phyloP scores from a whole-genome alignment of 352 stramenopile genomes.

The Phytophthora citrophthora region DNA sequence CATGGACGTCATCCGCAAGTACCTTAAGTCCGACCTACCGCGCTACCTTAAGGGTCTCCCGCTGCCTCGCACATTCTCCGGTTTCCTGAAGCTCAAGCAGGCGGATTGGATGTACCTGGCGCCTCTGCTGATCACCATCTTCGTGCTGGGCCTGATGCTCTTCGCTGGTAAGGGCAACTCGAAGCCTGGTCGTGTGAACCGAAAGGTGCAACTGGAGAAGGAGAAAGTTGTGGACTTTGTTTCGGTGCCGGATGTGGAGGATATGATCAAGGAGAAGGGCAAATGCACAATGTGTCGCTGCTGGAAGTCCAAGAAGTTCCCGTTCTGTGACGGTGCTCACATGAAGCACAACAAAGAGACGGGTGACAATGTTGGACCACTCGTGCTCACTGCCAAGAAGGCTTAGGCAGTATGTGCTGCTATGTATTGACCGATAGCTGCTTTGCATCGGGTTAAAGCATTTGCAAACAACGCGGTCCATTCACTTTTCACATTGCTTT shows the following conservation, averaged over 20 bases:
- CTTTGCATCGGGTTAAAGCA: slow-evolving; percentile 29
- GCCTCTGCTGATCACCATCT: slow-evolving; percentile 81
- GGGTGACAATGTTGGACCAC: slow-evolving; percentile 81
- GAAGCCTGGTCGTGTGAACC: slow-evolving; percentile 76
- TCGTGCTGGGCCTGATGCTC: slow-evolving; percentile 72
- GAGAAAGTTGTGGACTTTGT: slow-evolving; percentile 84
- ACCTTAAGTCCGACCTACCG: slow-evolving; percentile 80
- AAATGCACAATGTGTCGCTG: slow-evolving; percentile 87
- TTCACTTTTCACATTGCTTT: slow-evolving; percentile 5
- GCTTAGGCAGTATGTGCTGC: slow-evolving; percentile 25
- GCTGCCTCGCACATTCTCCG: slow-evolving; percentile 81
- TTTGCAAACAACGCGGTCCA: slow-evolving; percentile 14
- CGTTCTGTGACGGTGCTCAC: slow-evolving; percentile 80
- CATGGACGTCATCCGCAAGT: slow-evolving; percentile 85
- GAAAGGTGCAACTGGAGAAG: slow-evolving; percentile 72
- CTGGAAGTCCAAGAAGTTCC: slow-evolving; percentile 92
- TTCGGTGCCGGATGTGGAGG: slow-evolving; percentile 75
- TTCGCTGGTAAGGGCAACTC: slow-evolving; percentile 63
- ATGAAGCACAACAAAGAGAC: slow-evolving; percentile 91
- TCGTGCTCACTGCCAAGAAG: slow-evolving; percentile 71
- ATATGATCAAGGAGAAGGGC: slow-evolving; percentile 78
- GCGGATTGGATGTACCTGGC: slow-evolving; percentile 87
- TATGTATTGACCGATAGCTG: slow-evolving; percentile 35
- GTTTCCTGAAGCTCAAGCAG: slow-evolving; percentile 87
- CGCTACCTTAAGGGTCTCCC: slow-evolving; percentile 86